Evolutionary conservation across 75 land plant genomes (phyloP), one percentile per base, ranked within the genome.

Genomic region (Pinus taeda): DNA sequence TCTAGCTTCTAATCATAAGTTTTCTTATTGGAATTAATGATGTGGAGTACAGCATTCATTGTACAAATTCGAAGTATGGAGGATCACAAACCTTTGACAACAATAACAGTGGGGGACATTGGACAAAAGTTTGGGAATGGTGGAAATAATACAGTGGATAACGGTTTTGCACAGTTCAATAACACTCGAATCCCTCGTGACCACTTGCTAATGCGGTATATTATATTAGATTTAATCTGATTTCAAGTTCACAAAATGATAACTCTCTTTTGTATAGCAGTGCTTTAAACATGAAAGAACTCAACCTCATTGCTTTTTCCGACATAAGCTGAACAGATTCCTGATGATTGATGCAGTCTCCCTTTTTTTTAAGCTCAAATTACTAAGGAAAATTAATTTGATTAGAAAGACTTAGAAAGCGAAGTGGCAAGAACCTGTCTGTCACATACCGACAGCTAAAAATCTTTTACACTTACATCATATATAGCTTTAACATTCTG

Each of bases 171-270:
- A 55, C 75, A 60, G 13, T 78, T 81, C 21, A 57, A 81, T 1
- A 24, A 78, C 14, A 74, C 80, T 59, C 74, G 63, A 26, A 81
- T 81, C 33, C 83, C 83, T 57, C 83, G 83, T 57, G 71, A 65
- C 37, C 71, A 81, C 55, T 79, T 81, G 83, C 81, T 81, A 8
- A 81, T 81, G 83, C 70, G 81, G 83, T 78, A 64, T 62, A 8
- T 42, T 69, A n/a, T 69, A 69, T 4, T 42, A 39, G 49, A 69
- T 45, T 69, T 69, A 69, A 17, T 69, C 18, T 69, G 55, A 14
- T 79, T 29, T 5, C 5, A 39, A n/a, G 22, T 69, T 69, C 53
- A 18, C 72, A 69, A 67, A 5, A 67, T 2, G 22, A 67, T 20
- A 67, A 36, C 21, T 67, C 7, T 67, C n/a, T 17, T 12, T 39